Evolutionary conservation across 148 eudicot genomes (phyloP).

Genomic region (Chenopodium formosanum): DNA sequence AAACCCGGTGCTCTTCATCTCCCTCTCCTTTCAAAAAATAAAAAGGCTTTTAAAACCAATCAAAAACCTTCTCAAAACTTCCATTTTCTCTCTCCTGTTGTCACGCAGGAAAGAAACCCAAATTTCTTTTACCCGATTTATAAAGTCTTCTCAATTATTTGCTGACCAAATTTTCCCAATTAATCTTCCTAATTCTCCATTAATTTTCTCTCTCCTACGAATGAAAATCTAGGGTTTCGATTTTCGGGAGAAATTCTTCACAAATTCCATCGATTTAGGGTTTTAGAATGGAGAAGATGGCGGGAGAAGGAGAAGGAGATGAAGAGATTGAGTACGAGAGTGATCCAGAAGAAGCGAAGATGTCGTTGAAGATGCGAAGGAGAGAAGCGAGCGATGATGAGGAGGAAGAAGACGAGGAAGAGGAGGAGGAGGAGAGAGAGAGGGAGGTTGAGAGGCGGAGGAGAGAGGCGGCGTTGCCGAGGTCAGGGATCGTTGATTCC

Average conservation of each 20-base stretch:
- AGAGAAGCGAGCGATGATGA: constrained; percentile 88
- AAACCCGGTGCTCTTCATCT: constrained; percentile 4
- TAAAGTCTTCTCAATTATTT: constrained; percentile 1
- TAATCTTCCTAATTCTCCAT: background rate
- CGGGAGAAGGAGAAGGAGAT: constrained; percentile 29
- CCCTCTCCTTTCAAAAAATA: background rate
- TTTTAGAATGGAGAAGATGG: constrained; percentile 15
- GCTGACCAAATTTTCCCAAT: background rate
- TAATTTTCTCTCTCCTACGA: background rate
- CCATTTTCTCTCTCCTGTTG: background rate
- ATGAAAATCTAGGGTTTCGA: constrained; percentile 15
- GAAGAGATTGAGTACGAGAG: constrained; percentile 83
- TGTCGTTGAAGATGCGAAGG: constrained; percentile 67
- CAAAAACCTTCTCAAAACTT: constrained; percentile 20
- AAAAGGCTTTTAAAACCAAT: constrained; percentile 3
- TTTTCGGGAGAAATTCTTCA: background rate
- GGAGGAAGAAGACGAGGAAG: constrained; percentile 39
- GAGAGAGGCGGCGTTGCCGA: constrained; percentile 23
- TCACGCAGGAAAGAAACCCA: background rate
- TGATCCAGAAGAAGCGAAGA: constrained; percentile 86
- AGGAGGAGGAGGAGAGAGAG: constrained; percentile 36
- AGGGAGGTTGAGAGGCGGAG: constrained; percentile 25
- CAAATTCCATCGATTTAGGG: constrained; percentile 15
- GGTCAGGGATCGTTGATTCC: constrained; percentile 34
- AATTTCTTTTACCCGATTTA: background rate